These are phyloP conservation scores for Jamesozyma jinghongensis DNA, from an alignment of 805 yeast genomes.

Conservation along the genomic window DNA sequence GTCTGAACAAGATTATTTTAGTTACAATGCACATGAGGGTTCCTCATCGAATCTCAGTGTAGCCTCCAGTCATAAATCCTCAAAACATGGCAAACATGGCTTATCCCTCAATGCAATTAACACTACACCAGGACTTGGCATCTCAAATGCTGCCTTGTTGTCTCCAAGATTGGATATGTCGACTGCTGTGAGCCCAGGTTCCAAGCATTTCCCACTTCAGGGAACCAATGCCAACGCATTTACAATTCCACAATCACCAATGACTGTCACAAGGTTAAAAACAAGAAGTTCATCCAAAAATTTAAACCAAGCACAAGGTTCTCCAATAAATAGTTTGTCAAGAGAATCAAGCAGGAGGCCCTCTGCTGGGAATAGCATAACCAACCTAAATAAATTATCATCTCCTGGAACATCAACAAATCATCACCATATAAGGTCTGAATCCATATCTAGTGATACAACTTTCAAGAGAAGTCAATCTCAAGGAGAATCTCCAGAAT, in stretches of 20 bases:
- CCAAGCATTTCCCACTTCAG: too few relatives aligned
- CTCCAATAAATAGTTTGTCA: conserved; percentile 37
- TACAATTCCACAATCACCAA: background rate
- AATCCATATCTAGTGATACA: background rate
- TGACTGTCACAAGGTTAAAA: background rate
- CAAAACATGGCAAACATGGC: background rate
- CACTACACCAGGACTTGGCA: background rate
- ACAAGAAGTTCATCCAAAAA: background rate
- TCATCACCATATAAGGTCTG: background rate
- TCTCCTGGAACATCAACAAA: background rate
- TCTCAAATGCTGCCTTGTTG: background rate
- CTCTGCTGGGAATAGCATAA: conserved; percentile 2
- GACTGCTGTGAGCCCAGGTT: background rate
- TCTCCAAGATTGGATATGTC: background rate
- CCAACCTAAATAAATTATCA: background rate
- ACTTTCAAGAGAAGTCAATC: conserved; percentile 7
- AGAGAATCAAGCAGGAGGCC: conserved; percentile 8
- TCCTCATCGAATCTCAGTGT: background rate
- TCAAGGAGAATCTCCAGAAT: conserved; percentile 4
- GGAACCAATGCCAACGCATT: background rate
- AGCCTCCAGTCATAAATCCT: background rate
- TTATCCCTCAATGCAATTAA: too few relatives aligned
- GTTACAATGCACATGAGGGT: background rate
- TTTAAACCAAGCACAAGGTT: background rate
- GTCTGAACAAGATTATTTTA: conserved; percentile 3